A percentile compares a stretch with the other conserved stretches of the same genome.
Conservation (phyloP, 1,139 yeast species). For the Yarrowia galli region DNA sequence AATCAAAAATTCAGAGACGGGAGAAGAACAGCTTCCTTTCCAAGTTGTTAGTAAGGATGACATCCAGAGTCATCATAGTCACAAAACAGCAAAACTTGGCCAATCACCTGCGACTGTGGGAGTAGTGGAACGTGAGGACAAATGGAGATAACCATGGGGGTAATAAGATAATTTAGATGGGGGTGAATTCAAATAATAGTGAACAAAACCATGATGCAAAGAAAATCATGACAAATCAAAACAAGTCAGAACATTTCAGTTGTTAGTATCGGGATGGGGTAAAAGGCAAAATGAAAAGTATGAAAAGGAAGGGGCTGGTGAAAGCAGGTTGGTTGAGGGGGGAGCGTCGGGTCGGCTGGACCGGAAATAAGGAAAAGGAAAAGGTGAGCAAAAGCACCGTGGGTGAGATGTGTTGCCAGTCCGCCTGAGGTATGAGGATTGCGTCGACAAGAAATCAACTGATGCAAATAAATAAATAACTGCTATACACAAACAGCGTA, state of each 20-base stretch:
- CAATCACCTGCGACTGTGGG: not conserved
- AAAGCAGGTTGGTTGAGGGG: not conserved
- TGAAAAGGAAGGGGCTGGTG: not conserved
- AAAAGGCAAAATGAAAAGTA: not conserved
- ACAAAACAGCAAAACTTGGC: not conserved
- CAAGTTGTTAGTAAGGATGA: too few relatives aligned
- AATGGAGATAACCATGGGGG: slow-evolving; percentile 3
- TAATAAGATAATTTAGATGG: slow-evolving; percentile 22
- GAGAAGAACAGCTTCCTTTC: not conserved
- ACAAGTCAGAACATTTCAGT: not conserved
- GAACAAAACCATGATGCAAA: slow-evolving; percentile 4
- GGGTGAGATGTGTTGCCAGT: not conserved
- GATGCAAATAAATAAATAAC: slow-evolving; percentile 20
- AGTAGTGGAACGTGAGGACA: not conserved
- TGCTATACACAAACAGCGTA: slow-evolving; percentile 4
- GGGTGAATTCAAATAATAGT: not conserved
- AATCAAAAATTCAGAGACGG: not conserved
- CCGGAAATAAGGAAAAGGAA: not conserved
- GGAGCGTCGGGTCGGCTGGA: not conserved
- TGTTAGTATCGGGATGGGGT: not conserved
- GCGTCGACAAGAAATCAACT: slow-evolving; percentile 17
- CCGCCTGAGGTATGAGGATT: slow-evolving; percentile 8
- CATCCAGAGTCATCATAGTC: too few relatives aligned
- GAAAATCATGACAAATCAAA: slow-evolving; percentile 4
- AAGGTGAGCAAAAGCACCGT: too few relatives aligned